Conservation (phyloP, 164 flowering plant species). For the Echeveria elegans region DNA sequence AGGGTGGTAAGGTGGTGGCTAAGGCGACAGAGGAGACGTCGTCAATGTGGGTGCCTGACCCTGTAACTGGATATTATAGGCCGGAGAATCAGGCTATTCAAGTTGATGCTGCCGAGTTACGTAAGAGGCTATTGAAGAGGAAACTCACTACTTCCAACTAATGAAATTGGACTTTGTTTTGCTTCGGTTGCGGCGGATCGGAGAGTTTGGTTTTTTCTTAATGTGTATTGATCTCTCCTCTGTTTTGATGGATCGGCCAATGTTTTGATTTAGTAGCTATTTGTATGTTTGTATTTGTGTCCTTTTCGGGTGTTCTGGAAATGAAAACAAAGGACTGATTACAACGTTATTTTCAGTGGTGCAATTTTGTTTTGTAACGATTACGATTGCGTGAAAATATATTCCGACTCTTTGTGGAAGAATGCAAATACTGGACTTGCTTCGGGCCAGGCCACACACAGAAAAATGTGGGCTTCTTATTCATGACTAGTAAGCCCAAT, state of each 20-base stretch:
- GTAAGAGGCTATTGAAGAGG: conserved; percentile 32
- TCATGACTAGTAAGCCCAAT: too few relatives aligned
- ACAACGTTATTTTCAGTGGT: too few relatives aligned
- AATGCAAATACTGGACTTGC: too few relatives aligned
- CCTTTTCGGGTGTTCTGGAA: not conserved
- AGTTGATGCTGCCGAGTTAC: conserved; percentile 47
- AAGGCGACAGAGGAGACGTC: conserved; percentile 21
- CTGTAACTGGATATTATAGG: conserved; percentile 54
- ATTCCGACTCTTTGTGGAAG: too few relatives aligned
- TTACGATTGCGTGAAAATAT: too few relatives aligned
- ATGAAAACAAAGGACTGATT: not conserved
- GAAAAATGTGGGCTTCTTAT: too few relatives aligned
- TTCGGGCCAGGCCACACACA: too few relatives aligned
- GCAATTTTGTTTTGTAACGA: too few relatives aligned
- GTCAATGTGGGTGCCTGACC: conserved; percentile 58
- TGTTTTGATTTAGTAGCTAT: not conserved
- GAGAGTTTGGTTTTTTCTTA: not conserved
- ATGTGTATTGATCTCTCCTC: not conserved
- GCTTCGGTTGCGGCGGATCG: too few relatives aligned
- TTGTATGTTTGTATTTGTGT: not conserved
- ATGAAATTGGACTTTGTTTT: not conserved
- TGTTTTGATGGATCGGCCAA: too few relatives aligned
- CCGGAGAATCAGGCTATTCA: conserved; percentile 39
- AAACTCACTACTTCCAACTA: conserved; percentile 12
- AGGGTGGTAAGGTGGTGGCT: conserved; percentile 8